Conservation (phyloP, 2,329 filamentous ascomycete genomes). For the Diaporthe caulivora region DNA sequence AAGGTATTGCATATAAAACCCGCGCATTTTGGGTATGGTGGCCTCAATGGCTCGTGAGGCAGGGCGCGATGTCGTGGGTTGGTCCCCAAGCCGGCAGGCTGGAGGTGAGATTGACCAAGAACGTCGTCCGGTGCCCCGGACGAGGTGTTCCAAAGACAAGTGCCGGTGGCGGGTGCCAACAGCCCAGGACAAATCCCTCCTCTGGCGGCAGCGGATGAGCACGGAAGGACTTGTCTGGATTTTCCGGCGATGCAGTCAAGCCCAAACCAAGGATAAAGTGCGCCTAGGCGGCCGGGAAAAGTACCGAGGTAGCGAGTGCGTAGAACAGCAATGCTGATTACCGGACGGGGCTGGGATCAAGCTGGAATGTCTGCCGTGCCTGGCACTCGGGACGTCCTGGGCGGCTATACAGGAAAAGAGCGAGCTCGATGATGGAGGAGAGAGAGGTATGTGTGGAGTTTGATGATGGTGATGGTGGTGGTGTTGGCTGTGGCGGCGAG, state of each 20-base stretch:
- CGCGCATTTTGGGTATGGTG: constrained; percentile 64
- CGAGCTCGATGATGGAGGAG: constrained; percentile 36
- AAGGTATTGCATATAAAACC: constrained; percentile 80
- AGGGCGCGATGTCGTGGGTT: constrained; percentile 33
- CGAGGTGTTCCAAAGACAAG: constrained; percentile 34
- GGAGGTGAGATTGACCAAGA: constrained; percentile 41
- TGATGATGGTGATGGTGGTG: constrained; percentile 47
- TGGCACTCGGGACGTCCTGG: constrained; percentile 2
- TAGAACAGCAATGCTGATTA: constrained; percentile 48
- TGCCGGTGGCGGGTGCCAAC: constrained; percentile 42
- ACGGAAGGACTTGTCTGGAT: constrained; percentile 50
- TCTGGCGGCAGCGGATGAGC: constrained; percentile 41
- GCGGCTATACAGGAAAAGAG: constrained; percentile 40
- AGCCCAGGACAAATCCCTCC: constrained; percentile 39
- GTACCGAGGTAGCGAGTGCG: constrained; percentile 40
- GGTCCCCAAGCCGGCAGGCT: constrained; percentile 43
- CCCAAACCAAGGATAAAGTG: constrained; percentile 61
- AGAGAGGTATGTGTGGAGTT: constrained; percentile 47
- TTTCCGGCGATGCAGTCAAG: constrained; percentile 64
- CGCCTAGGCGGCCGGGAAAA: constrained; percentile 38
- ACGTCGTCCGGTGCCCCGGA: constrained; percentile 40
- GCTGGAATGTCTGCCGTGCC: constrained; percentile 29
- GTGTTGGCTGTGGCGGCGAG: constrained; percentile 54
- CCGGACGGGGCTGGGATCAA: constrained; percentile 15
- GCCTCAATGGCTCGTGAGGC: constrained; percentile 33